These are phyloP conservation scores for Diospyros lotus DNA, from an alignment of 148 eudicot genomes.

Conservation along the genomic window DNA sequence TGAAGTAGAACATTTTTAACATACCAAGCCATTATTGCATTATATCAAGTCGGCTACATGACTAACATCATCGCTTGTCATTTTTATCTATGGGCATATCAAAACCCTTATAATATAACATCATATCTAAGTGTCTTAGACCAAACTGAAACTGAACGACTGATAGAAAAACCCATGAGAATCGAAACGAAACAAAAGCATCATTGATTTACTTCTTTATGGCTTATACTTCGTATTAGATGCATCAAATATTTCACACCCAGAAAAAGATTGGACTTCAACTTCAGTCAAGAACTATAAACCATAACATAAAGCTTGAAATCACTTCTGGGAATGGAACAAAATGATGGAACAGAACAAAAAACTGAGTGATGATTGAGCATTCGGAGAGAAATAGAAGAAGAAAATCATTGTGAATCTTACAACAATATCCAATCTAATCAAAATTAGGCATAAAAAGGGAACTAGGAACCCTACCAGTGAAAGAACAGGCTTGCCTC, in stretches of 20 bases:
- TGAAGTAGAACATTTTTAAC: not conserved
- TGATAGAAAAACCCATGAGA: too few relatives aligned
- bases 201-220: too few relatives aligned
- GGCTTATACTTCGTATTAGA: not conserved
- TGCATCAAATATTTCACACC: not conserved
- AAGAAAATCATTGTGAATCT: not conserved
- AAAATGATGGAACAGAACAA: not conserved
- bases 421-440: not conserved
- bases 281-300: not conserved
- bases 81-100: too few relatives aligned
- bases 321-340: not conserved
- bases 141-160: too few relatives aligned
- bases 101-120: too few relatives aligned
- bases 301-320: not conserved
- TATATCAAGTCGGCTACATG: not conserved
- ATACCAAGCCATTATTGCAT: not conserved
- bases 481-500: constrained; percentile 22
- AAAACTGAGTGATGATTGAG: not conserved
- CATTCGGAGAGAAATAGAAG: too few relatives aligned
- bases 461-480: constrained; percentile 26
- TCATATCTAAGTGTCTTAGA: not conserved
- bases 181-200: too few relatives aligned
- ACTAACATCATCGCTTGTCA: too few relatives aligned
- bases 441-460: not conserved
- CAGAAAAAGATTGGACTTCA: not conserved